Evolutionary conservation across 2,329 filamentous ascomycete species (phyloP).

Genomic region (Colletotrichum sidae): DNA sequence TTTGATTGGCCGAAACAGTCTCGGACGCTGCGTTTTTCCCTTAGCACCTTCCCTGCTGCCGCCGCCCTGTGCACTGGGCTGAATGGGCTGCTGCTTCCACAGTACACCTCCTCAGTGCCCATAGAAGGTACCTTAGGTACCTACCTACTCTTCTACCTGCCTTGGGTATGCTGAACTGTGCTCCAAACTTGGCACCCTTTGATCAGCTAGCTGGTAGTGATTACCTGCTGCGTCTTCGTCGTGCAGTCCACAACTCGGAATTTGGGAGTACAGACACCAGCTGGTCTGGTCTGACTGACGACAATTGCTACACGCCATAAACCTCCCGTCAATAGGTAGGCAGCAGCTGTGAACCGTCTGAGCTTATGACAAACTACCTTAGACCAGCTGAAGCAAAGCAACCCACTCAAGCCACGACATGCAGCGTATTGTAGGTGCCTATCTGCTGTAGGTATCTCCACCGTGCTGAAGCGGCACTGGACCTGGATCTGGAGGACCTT

Average conservation of each 20-base stretch:
- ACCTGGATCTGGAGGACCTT: constrained; percentile 33
- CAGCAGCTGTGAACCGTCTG: constrained; percentile 1
- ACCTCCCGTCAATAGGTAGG: too few relatives aligned
- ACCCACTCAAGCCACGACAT: too few relatives aligned
- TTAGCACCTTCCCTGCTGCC: constrained; percentile 26
- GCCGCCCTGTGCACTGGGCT: not conserved
- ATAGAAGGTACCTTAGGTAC: not conserved
- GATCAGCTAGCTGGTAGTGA: not conserved
- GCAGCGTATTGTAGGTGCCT: too few relatives aligned
- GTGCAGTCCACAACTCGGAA: too few relatives aligned
- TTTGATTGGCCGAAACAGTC: constrained; percentile 19
- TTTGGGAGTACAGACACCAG: too few relatives aligned
- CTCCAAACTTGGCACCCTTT: not conserved
- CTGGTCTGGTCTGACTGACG: too few relatives aligned
- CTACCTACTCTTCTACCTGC: not conserved
- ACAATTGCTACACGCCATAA: too few relatives aligned
- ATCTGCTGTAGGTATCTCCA: too few relatives aligned
- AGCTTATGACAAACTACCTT: constrained; percentile 29
- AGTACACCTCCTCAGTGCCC: too few relatives aligned
- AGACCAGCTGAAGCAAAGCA: constrained; percentile 6
- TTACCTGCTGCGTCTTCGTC: too few relatives aligned
- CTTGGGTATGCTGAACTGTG: too few relatives aligned
- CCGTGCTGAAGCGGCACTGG: constrained; percentile 17
- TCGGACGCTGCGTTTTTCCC: constrained; percentile 2
- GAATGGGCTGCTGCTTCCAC: too few relatives aligned